phyloP scores from a whole-genome alignment of 257 asterid genomes.

The Osmanthus fragrans region DNA sequence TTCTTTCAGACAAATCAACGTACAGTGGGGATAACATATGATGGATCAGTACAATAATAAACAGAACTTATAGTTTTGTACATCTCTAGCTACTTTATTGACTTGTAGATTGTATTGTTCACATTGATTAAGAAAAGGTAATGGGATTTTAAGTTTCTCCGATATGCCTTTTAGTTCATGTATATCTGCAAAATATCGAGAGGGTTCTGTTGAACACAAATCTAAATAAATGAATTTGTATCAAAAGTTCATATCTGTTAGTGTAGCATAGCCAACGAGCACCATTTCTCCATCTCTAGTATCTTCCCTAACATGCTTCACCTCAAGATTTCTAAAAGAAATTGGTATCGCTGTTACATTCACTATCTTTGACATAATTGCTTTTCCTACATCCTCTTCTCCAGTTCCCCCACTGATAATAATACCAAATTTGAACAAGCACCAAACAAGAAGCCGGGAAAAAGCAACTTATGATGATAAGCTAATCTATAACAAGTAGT shows the following conservation, averaged over 20 bases:
- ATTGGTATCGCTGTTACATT: background rate
- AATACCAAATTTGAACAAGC: background rate
- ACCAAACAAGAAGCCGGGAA: background rate
- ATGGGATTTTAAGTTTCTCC: background rate
- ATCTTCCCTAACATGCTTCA: background rate
- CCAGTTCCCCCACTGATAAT: background rate
- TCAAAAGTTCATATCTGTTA: background rate
- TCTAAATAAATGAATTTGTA: background rate
- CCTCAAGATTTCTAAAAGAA: background rate
- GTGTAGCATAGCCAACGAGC: background rate
- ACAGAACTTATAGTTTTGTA: background rate
- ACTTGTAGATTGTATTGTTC: background rate
- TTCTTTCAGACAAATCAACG: constrained; percentile 34
- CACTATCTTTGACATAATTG: background rate
- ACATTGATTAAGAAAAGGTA: background rate
- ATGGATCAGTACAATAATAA: background rate
- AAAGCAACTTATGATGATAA: background rate
- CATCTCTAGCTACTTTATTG: background rate
- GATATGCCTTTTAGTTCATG: background rate
- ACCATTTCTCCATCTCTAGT: background rate
- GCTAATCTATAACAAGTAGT: background rate
- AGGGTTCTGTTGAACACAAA: background rate
- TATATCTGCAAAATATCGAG: background rate
- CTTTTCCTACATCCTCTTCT: background rate
- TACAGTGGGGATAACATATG: background rate